These are phyloP conservation scores for Oryza nivara DNA, from an alignment of 176 grass and related monocot species.

Conservation along the genomic window DNA sequence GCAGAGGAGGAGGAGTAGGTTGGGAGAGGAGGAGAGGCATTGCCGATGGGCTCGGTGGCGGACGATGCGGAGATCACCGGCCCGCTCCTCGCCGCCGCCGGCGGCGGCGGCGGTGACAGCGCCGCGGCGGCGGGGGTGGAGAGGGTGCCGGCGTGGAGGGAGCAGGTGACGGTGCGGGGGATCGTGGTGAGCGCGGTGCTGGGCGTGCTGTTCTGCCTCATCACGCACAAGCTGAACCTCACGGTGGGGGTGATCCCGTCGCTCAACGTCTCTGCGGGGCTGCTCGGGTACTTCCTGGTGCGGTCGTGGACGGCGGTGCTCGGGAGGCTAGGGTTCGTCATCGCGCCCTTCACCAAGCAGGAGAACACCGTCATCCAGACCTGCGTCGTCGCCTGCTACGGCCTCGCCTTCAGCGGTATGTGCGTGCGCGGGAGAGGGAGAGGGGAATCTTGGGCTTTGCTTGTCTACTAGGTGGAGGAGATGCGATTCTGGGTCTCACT, in stretches of 20 bases:
- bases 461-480: conserved; percentile 15
- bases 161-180: conserved; percentile 67
- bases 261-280: conserved; percentile 72
- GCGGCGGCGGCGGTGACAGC: conserved; percentile 5
- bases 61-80: conserved; percentile 37
- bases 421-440: no score
- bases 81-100: conserved; percentile 44
- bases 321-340: conserved; percentile 42
- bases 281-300: conserved; percentile 76
- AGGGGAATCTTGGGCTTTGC: background rate
- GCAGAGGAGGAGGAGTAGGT: background rate
- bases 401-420: conserved; percentile 80
- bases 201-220: conserved; percentile 75
- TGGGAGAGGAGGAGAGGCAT: background rate
- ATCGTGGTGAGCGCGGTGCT: conserved; percentile 64
- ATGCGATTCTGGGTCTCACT: conserved; percentile 24
- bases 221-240: conserved; percentile 85
- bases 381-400: conserved; percentile 87
- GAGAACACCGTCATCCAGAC: conserved; percentile 96
- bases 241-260: conserved; percentile 80
- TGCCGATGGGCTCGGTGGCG: conserved; percentile 53
- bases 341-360: conserved; percentile 83
- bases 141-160: conserved; percentile 63
- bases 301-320: conserved; percentile 62
- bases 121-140: conserved; percentile 19